A percentile compares a stretch with the other conserved stretches of the same genome.
These are phyloP conservation scores for Saccharomyces uvarum DNA, from an alignment of 1,139 yeast genomes.

Conservation along the genomic window DNA sequence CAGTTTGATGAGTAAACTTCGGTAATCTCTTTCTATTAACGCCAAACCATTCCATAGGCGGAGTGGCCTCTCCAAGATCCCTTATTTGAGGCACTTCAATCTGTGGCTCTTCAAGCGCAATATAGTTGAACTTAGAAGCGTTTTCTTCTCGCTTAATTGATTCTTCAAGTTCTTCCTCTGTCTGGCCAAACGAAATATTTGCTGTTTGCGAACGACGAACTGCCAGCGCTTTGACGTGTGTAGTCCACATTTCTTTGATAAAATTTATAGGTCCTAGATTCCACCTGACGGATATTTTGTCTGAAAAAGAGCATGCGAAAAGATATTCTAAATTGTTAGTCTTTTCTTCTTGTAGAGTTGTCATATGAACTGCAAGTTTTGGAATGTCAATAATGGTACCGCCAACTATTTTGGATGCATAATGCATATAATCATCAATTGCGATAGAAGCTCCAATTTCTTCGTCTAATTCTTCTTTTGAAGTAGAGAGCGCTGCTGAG, in stretches of 20 bases:
- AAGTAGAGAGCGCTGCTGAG: conserved; percentile 55
- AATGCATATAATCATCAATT: conserved; percentile 48
- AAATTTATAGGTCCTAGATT: conserved; percentile 87
- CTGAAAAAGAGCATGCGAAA: conserved; percentile 71
- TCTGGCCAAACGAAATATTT: conserved; percentile 26
- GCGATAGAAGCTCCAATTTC: conserved; percentile 40
- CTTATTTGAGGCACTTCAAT: conserved; percentile 84
- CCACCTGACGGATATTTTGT: conserved; percentile 88
- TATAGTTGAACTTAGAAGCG: conserved; percentile 51
- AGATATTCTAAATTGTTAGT: conserved; percentile 52
- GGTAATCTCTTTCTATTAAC: conserved; percentile 81
- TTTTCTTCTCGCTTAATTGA: conserved; percentile 57
- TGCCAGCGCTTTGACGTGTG: conserved; percentile 56
- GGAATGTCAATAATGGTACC: conserved; percentile 80
- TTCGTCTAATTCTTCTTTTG: conserved; percentile 40
- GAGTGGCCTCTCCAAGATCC: conserved; percentile 94
- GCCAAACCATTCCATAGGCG: conserved; percentile 97
- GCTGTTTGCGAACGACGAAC: conserved; percentile 39
- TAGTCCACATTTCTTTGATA: conserved; percentile 82
- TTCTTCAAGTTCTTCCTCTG: conserved; percentile 41
- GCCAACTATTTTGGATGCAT: conserved; percentile 59
- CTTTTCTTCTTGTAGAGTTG: conserved; percentile 52
- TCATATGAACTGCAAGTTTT: conserved; percentile 65
- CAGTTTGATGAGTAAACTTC: conserved; percentile 71
- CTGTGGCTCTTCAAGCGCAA: conserved; percentile 64